phyloP scores from a whole-genome alignment of 352 stramenopile genomes.

The Globisporangium apiculatum region DNA sequence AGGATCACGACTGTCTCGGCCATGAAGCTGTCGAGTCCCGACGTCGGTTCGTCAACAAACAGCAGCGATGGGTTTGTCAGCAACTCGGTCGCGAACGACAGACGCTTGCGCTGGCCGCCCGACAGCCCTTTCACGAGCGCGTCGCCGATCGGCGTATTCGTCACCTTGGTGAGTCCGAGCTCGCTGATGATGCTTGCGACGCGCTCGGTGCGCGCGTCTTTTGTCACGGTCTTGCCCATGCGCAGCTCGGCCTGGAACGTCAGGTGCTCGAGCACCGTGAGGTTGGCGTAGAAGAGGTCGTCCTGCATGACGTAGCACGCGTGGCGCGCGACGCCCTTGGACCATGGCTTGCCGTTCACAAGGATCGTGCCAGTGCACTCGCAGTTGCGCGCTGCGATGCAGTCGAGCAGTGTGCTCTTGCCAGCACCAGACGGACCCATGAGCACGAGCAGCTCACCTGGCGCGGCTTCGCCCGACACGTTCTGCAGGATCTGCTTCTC shows the following conservation, averaged over 20 bases:
- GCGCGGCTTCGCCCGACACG: constrained; percentile 25
- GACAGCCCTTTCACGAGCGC: constrained; percentile 37
- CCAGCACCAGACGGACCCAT: constrained; percentile 35
- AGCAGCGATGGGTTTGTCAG: constrained; percentile 60
- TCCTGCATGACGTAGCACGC: constrained; percentile 79
- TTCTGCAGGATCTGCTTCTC: constrained; percentile 35
- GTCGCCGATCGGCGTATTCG: constrained; percentile 42
- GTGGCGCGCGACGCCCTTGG: constrained; percentile 16
- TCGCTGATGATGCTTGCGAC: constrained; percentile 32
- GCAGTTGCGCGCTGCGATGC: constrained; percentile 31
- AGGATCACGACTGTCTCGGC: constrained; percentile 26
- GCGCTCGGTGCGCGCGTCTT: constrained; percentile 12
- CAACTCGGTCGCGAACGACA: constrained; percentile 77
- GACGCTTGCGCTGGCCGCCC: constrained; percentile 71
- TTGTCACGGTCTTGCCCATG: constrained; percentile 26
- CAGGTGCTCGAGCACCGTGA: constrained; percentile 82
- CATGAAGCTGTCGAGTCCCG: constrained; percentile 38
- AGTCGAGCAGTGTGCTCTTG: constrained; percentile 34
- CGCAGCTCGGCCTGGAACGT: constrained; percentile 73
- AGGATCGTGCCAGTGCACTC: constrained; percentile 39
- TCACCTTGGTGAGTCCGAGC: constrained; percentile 30
- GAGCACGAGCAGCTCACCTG: constrained; percentile 25
- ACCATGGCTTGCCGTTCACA: constrained; percentile 48
- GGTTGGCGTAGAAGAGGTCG: constrained; percentile 74
- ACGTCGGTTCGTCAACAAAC: constrained; percentile 79